Percentiles rank a stretch among this genome's conserved stretches.
These are phyloP conservation scores for Tetraselmis striata DNA, from an alignment of 139 green algal genomes.

Conservation along the genomic window DNA sequence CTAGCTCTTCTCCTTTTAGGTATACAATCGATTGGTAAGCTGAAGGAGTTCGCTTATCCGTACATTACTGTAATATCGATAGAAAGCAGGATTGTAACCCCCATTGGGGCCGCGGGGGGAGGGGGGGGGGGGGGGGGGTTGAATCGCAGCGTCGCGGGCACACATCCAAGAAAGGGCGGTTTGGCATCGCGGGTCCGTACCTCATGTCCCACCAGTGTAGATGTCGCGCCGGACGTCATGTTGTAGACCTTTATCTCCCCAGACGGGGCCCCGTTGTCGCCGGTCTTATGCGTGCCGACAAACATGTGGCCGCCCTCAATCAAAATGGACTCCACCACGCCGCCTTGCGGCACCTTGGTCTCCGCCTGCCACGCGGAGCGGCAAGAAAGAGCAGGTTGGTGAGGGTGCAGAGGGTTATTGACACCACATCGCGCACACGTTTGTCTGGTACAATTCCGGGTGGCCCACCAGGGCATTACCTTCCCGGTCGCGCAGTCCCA, in stretches of 20 bases:
- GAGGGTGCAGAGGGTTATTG: no score
- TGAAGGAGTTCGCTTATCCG: no score
- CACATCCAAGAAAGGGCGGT: not conserved
- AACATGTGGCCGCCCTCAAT: not conserved
- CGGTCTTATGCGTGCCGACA: not conserved
- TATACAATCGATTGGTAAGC: no score
- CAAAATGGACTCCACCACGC: not conserved
- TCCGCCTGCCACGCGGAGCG: not conserved
- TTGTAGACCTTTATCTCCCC: not conserved
- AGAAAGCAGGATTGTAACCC: no score
- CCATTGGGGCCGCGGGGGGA: no score
- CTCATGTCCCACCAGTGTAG: not conserved
- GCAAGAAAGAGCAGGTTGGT: not conserved
- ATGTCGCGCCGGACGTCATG: not conserved
- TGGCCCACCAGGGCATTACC: not conserved
- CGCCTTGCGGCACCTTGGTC: not conserved
- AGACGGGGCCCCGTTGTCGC: not conserved
- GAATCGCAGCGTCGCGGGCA: no score
- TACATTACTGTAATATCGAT: no score
- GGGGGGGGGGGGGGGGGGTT: no score
- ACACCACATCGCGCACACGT: not conserved
- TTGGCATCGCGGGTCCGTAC: not conserved
- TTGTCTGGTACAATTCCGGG: not conserved
- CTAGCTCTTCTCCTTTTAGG: no score
- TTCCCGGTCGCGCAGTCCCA: not conserved